These are phyloP conservation scores for Cystobasidiopsis lactophilus DNA, from an alignment of 768 basidiomycete species.

Conservation along the genomic window DNA sequence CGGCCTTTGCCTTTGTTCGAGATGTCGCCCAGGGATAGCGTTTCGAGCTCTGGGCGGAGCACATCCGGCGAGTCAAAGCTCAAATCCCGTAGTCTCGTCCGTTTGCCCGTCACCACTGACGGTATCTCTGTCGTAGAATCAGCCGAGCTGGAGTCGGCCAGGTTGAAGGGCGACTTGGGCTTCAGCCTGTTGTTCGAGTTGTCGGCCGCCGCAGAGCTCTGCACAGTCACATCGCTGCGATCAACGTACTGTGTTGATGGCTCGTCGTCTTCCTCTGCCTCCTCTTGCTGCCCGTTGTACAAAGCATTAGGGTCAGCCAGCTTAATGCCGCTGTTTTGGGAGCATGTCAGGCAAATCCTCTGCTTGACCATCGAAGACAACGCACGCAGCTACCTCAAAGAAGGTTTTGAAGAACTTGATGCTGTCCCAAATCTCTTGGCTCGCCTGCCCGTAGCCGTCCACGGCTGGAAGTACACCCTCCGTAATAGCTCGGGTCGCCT, in stretches of 20 bases:
- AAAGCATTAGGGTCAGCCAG: conserved; percentile 29
- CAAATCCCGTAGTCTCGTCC: conserved; percentile 8
- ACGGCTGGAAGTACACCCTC: conserved; percentile 64
- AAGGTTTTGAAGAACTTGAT: conserved; percentile 97
- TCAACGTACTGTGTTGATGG: no score
- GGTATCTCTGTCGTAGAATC: conserved; percentile 4
- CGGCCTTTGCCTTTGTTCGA: background rate
- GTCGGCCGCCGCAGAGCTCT: background rate
- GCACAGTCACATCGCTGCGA: background rate
- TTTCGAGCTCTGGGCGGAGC: conserved; percentile 15
- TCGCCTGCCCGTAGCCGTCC: conserved; percentile 66
- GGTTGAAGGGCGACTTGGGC: background rate
- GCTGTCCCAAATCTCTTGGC: conserved; percentile 69
- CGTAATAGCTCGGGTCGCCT: conserved; percentile 63
- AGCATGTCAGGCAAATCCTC: no score
- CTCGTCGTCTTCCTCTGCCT: no score
- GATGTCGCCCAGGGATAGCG: conserved; percentile 6
- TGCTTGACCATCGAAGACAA: no score
- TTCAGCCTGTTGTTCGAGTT: background rate
- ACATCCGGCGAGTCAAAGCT: conserved; percentile 19
- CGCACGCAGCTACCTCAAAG: conserved; percentile 87
- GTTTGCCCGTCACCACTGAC: background rate
- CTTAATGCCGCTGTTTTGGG: conserved; percentile 54
- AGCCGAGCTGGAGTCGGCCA: no score
- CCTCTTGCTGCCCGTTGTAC: background rate